Conservation (phyloP, 768 basidiomycete species). For the Pleurotus citrinopileatus region DNA sequence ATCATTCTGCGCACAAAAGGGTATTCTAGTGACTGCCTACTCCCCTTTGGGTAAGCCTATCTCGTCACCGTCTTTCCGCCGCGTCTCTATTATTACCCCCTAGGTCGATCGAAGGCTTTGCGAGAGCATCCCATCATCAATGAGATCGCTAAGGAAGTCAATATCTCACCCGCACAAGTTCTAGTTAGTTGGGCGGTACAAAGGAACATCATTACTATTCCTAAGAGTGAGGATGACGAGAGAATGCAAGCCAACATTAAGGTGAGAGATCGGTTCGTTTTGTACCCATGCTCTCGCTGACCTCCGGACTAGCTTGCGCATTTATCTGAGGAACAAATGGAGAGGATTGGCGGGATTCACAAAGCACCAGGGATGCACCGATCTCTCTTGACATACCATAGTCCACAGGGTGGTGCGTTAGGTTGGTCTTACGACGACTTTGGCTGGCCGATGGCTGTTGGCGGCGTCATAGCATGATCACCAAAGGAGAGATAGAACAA, state of each 20-base stretch:
- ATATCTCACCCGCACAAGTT: conserved; percentile 19
- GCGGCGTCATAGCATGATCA: not conserved
- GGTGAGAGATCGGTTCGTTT: conserved; percentile 19
- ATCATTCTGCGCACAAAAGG: conserved; percentile 44
- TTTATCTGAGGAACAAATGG: not conserved
- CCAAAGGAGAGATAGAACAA: not conserved
- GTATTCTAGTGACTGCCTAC: conserved; percentile 51
- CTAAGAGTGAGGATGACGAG: conserved; percentile 50
- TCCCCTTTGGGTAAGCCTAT: conserved; percentile 34
- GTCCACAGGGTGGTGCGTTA: not conserved
- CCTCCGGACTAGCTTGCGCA: not conserved
- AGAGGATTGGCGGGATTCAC: not conserved
- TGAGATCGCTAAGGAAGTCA: not conserved
- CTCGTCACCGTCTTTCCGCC: not conserved
- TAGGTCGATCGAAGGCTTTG: conserved; percentile 3
- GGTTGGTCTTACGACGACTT: conserved; percentile 8
- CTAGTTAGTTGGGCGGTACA: conserved; percentile 70
- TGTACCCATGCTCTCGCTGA: conserved; percentile 9
- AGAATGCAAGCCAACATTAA: conserved; percentile 48
- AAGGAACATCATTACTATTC: conserved; percentile 56
- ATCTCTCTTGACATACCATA: conserved; percentile 4
- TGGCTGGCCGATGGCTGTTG: conserved; percentile 1
- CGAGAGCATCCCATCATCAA: not conserved
- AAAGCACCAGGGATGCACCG: conserved; percentile 4
- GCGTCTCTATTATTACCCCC: too few species aligned